Conservation (phyloP, 2,329 filamentous ascomycete genomes). For the Hypocrella siamensis region DNA sequence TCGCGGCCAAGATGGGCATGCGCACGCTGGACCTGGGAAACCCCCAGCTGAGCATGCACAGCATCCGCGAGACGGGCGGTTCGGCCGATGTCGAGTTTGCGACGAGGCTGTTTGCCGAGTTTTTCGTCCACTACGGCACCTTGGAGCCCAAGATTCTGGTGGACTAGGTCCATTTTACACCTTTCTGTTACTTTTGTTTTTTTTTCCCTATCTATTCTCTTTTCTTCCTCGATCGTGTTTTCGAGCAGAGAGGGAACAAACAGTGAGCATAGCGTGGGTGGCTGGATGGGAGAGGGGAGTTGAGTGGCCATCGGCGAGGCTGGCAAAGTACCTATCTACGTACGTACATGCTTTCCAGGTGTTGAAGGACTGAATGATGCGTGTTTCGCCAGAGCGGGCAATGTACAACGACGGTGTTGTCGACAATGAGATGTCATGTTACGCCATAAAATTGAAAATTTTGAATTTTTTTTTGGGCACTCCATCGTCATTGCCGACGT, state of each 20-base stretch:
- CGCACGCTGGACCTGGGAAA: constrained; percentile 88
- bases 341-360: too few relatives aligned
- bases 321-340: too few relatives aligned
- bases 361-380: too few relatives aligned
- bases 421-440: too few relatives aligned
- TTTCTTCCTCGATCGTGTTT: background rate
- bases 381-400: too few relatives aligned
- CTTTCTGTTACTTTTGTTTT: background rate
- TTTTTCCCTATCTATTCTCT: background rate
- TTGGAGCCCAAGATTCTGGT: constrained; percentile 72
- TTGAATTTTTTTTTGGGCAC: too few relatives aligned
- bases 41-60: constrained; percentile 92
- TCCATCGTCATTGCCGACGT: too few relatives aligned
- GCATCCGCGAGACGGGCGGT: constrained; percentile 84
- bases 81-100: constrained; percentile 76
- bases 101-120: constrained; percentile 72
- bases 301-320: too few relatives aligned
- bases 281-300: background rate
- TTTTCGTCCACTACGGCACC: constrained; percentile 72
- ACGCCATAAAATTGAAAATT: too few relatives aligned
- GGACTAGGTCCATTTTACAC: too few relatives aligned
- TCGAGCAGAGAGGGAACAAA: background rate
- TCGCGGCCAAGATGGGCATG: constrained; percentile 72
- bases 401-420: too few relatives aligned
- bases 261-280: background rate